These are phyloP conservation scores for Mucor racemosus DNA, from an alignment of 371 early-diverging fungal species.

Conservation along the genomic window DNA sequence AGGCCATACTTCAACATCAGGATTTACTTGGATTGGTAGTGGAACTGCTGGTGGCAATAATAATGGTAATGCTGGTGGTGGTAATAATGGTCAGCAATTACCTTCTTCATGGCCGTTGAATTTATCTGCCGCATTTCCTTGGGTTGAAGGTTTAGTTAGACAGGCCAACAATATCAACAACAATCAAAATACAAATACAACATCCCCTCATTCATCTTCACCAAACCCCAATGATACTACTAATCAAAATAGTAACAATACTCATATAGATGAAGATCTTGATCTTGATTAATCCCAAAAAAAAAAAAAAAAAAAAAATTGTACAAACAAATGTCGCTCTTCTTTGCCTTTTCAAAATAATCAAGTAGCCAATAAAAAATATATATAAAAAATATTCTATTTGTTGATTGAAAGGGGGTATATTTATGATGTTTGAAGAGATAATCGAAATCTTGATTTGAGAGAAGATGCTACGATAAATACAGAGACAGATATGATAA, in stretches of 20 bases:
- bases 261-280: conserved; percentile 14
- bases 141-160: conserved; percentile 1
- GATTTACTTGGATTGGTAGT: conserved; percentile 3
- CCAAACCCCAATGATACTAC: neutral
- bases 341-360: neutral
- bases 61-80: neutral
- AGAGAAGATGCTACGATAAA: conserved; percentile 35
- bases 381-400: neutral
- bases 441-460: conserved; percentile 33
- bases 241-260: neutral
- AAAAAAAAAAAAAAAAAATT: neutral
- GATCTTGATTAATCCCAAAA: conserved; percentile 14
- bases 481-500: conserved; percentile 46
- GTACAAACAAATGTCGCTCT: neutral
- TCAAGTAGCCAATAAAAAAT: neutral
- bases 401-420: neutral
- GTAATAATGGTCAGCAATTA: conserved; percentile 3
- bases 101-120: conserved; percentile 9
- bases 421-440: conserved; percentile 5
- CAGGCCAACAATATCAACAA: neutral
- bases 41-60: conserved; percentile 1
- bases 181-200: neutral
- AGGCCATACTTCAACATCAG: neutral
- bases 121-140: conserved; percentile 15
- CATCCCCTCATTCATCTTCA: neutral